Evolutionary conservation across 2,329 filamentous ascomycete genomes (phyloP).

Genomic region (Botryotinia convoluta): DNA sequence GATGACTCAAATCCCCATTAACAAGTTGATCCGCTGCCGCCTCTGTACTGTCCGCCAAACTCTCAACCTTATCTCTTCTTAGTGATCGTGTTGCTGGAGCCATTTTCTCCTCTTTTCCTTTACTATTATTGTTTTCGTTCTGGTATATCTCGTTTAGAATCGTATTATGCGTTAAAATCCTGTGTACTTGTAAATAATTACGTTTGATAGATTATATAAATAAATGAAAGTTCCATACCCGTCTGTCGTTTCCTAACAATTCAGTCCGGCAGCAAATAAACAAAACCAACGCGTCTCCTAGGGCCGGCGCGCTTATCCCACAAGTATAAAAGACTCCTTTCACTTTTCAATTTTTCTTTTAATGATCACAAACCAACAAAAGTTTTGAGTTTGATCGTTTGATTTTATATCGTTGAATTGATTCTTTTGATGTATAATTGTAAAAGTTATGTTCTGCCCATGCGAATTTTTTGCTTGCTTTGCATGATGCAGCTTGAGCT

Average conservation of each 20-base stretch:
- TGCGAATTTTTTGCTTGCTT: slow-evolving; percentile 7
- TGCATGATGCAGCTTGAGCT: slow-evolving; percentile 16
- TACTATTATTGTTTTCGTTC: too few relatives aligned
- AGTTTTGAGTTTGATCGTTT: neutral
- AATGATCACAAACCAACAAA: neutral
- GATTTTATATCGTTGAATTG: neutral
- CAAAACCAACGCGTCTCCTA: neutral
- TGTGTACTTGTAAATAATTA: neutral
- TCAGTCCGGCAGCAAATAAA: neutral
- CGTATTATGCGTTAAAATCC: neutral
- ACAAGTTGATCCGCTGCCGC: neutral
- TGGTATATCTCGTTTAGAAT: neutral
- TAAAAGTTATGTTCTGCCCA: neutral
- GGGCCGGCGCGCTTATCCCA: neutral
- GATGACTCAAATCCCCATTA: neutral
- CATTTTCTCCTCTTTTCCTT: neutral
- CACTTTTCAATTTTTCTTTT: neutral
- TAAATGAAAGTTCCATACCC: neutral
- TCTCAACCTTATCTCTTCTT: slow-evolving; percentile 10
- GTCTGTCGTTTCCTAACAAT: neutral
- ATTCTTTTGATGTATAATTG: neutral
- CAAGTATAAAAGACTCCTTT: neutral
- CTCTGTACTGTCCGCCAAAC: neutral
- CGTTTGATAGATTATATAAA: neutral
- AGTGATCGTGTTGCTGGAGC: slow-evolving; percentile 10